These are phyloP conservation scores for Luvunga scandens DNA, from an alignment of 345 rosid genomes.

Conservation along the genomic window DNA sequence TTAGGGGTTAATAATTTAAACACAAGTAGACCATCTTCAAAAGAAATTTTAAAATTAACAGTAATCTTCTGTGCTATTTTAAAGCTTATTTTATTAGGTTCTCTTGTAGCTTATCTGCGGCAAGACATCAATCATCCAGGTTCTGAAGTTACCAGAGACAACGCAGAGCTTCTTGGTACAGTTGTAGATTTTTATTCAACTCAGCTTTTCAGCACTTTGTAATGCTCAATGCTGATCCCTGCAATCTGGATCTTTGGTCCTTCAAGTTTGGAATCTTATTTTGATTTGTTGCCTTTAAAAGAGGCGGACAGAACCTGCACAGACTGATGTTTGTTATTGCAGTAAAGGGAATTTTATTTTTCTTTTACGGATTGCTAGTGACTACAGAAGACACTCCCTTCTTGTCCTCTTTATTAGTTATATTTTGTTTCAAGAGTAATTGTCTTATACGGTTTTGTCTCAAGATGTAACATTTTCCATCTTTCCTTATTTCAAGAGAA, in stretches of 20 bases:
- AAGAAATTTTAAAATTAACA: slow-evolving; percentile 20
- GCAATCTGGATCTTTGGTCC: slow-evolving; percentile 80
- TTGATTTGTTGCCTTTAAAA: slow-evolving; percentile 62
- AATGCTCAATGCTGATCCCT: slow-evolving; percentile 81
- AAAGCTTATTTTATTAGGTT: slow-evolving; percentile 34
- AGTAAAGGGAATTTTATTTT: slow-evolving; percentile 57
- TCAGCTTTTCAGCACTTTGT: slow-evolving; percentile 77
- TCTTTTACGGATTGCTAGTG: slow-evolving; percentile 49
- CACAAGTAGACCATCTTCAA: slow-evolving; percentile 8
- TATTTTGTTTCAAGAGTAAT: slow-evolving; percentile 16
- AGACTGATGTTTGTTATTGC: slow-evolving; percentile 79
- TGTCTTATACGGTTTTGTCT: background rate
- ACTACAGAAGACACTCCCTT: slow-evolving; percentile 25
- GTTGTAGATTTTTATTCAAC: slow-evolving; percentile 53
- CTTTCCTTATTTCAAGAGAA: background rate
- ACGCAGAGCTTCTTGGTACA: slow-evolving; percentile 64
- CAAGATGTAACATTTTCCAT: background rate
- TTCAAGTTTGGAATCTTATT: slow-evolving; percentile 63
- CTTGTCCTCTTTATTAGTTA: slow-evolving; percentile 36
- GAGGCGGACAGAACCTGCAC: slow-evolving; percentile 89
- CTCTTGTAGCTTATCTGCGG: slow-evolving; percentile 54
- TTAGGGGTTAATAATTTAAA: slow-evolving; percentile 8
- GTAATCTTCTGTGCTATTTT: slow-evolving; percentile 34
- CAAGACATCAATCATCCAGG: slow-evolving; percentile 81
- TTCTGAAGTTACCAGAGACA: slow-evolving; percentile 94